Conservation (phyloP, 345 rosid genomes). For the Eucalyptus grandis region DNA sequence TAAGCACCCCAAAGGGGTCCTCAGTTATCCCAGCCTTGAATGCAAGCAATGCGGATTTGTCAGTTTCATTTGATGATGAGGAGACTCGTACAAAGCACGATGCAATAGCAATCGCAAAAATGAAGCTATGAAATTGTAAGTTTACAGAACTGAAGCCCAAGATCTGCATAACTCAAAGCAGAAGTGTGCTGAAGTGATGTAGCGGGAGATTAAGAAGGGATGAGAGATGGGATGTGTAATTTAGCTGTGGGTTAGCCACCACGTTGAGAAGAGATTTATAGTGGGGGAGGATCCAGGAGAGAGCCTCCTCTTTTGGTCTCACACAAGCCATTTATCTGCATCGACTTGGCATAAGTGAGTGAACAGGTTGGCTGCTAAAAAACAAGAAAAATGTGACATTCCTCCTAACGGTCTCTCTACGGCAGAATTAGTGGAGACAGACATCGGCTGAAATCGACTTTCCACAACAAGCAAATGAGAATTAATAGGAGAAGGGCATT, state of each 20-base stretch:
- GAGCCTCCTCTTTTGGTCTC: not conserved
- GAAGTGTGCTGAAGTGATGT: not conserved
- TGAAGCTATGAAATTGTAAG: not conserved
- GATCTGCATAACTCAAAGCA: not conserved
- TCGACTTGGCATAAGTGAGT: not conserved
- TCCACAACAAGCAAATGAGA: not conserved
- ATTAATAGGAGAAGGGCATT: not conserved
- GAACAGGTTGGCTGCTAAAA: not conserved
- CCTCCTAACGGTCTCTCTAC: not conserved
- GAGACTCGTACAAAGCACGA: no score
- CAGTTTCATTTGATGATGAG: no score
- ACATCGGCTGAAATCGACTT: not conserved
- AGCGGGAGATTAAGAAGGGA: not conserved
- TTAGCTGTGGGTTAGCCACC: not conserved
- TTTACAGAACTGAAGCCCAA: not conserved
- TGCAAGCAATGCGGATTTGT: no score
- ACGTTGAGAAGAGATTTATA: not conserved
- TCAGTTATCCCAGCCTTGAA: no score
- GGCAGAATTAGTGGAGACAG: not conserved
- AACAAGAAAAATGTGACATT: not conserved
- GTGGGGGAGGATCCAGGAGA: not conserved
- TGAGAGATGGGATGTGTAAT: not conserved
- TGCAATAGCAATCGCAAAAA: not conserved
- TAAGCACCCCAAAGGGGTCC: no score
- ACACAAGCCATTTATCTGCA: not conserved